phyloP scores from a whole-genome alignment of 2,329 filamentous ascomycete species.

The Sporothrix pallida region DNA sequence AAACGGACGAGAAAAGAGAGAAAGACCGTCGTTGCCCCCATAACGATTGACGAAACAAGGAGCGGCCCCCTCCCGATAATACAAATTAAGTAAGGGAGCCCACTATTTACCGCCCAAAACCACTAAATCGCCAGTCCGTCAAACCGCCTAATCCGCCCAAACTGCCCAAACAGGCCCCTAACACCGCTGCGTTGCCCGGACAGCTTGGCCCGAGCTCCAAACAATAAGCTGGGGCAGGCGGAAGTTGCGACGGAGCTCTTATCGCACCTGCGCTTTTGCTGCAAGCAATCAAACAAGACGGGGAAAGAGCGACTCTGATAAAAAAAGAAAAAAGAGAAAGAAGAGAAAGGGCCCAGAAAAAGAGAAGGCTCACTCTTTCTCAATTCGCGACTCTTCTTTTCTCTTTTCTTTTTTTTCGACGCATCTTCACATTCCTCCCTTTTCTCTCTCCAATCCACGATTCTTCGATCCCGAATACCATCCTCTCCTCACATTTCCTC shows the following conservation, averaged over 20 bases:
- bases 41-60: constrained; percentile 28
- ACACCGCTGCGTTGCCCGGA: constrained; percentile 37
- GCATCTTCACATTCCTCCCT: constrained; percentile 17
- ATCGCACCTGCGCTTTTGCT: constrained; percentile 27
- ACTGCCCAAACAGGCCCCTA: constrained; percentile 15
- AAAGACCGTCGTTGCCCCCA: constrained; percentile 26
- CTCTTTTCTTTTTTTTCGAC: constrained; percentile 11
- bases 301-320: constrained; percentile 14
- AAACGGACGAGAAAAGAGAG: neutral
- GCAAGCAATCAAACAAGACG: constrained; percentile 30
- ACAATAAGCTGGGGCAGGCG: constrained; percentile 29
- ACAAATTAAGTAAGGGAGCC: constrained; percentile 24
- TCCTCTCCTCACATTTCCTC: neutral
- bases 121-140: neutral
- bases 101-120: neutral
- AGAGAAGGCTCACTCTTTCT: neutral
- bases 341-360: constrained; percentile 18
- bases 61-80: constrained; percentile 9
- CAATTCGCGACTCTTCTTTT: neutral
- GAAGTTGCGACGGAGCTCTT: constrained; percentile 21
- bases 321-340: neutral
- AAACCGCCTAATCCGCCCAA: constrained; percentile 13
- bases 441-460: neutral
- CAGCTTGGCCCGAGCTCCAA: constrained; percentile 39
- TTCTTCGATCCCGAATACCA: neutral